phyloP scores from a whole-genome alignment of 176 grass and related monocot genomes.

The Phoenix roebelenii region DNA sequence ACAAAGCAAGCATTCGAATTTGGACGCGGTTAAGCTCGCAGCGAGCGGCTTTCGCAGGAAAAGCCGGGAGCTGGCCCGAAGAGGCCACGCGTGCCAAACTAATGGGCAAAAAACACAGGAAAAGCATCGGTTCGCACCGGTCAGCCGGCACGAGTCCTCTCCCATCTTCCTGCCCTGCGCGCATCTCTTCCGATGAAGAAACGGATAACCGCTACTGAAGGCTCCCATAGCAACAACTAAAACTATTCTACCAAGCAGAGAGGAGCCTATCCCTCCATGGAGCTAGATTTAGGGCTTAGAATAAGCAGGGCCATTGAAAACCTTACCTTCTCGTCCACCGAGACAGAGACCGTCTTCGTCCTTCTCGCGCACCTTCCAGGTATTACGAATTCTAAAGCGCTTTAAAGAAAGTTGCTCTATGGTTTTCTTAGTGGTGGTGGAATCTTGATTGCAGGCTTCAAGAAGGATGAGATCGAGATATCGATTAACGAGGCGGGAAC shows the following conservation, averaged over 20 bases:
- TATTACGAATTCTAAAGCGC: conserved; percentile 4
- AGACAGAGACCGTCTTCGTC: conserved; percentile 58
- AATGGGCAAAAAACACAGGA: no score
- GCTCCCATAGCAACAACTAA: no score
- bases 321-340: conserved; percentile 46
- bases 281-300: conserved; percentile 53
- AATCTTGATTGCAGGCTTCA: conserved; percentile 32
- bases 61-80: no score
- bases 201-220: not conserved
- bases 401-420: not conserved
- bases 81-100: no score
- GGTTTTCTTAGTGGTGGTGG: no score
- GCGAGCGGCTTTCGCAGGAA: no score
- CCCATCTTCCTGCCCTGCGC: no score
- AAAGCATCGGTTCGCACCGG: no score
- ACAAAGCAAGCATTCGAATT: no score
- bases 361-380: conserved; percentile 70
- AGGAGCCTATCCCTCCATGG: conserved; percentile 17
- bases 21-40: no score
- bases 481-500: conserved; percentile 30
- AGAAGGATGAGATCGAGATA: conserved; percentile 57
- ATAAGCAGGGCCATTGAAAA: conserved; percentile 13
- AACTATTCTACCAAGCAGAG: no score
- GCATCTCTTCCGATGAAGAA: not conserved
- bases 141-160: no score